phyloP scores from a whole-genome alignment of 2,329 filamentous ascomycete genomes.

The Fusarium multiceps region DNA sequence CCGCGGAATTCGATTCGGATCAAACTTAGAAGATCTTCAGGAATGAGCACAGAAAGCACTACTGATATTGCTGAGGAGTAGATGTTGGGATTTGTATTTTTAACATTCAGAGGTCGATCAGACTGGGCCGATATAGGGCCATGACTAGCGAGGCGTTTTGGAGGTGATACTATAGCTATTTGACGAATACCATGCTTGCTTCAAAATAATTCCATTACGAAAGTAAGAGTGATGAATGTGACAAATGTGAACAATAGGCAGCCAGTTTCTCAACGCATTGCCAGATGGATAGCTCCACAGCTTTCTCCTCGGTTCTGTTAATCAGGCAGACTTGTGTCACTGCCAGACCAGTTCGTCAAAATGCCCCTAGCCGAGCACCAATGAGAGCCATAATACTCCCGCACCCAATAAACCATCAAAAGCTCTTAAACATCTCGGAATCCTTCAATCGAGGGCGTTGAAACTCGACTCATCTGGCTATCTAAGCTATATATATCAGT shows the following conservation, averaged over 20 bases:
- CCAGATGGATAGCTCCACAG: background rate
- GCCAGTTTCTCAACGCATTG: background rate
- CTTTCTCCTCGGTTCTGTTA: background rate
- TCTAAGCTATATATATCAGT: too few relatives aligned
- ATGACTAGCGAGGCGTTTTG: constrained; percentile 38
- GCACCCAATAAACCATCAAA: background rate
- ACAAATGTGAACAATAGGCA: background rate
- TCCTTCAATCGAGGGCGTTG: background rate
- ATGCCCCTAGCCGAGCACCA: too few relatives aligned
- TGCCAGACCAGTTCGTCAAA: background rate
- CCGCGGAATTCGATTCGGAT: constrained; percentile 21
- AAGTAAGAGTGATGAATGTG: background rate
- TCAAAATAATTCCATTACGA: background rate
- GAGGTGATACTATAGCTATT: background rate
- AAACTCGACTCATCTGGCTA: too few relatives aligned
- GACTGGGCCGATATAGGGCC: background rate
- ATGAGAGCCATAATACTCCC: fast-evolving
- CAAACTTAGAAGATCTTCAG: constrained; percentile 1
- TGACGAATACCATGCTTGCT: constrained; percentile 9
- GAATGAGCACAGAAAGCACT: background rate
- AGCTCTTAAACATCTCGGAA: background rate
- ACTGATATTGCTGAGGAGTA: background rate
- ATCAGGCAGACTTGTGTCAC: background rate
- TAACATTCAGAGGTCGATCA: background rate
- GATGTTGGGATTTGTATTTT: background rate